Percentiles rank a stretch among this genome's conserved stretches.
Conservation (phyloP, 1,284 basidiomycete genomes). For the Ganoderma resinaceum region DNA sequence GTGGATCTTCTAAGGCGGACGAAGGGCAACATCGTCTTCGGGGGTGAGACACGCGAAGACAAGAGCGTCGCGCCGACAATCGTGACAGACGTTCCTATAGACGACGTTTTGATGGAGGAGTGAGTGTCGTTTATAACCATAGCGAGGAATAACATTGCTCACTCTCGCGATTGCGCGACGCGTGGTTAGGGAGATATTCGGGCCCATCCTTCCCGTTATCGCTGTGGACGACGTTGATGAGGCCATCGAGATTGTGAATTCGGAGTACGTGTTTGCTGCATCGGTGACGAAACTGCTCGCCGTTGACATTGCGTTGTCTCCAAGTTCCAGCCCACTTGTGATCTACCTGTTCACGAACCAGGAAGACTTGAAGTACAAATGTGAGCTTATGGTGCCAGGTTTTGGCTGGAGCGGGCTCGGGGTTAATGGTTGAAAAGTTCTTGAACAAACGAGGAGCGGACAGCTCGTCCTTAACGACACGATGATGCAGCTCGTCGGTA, state of each 20-base stretch:
- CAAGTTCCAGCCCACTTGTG: conserved; percentile 54
- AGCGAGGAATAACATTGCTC: neutral
- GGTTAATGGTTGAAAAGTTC: conserved; percentile 44
- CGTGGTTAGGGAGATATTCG: conserved; percentile 64
- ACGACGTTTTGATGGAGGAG: conserved; percentile 65
- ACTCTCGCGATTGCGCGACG: conserved; percentile 1
- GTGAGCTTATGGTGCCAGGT: conserved; percentile 42
- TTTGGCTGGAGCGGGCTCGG: conserved; percentile 17
- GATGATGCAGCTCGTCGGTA: conserved; percentile 53
- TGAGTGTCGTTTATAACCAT: conserved; percentile 30
- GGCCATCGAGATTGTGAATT: conserved; percentile 58
- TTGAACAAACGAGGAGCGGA: conserved; percentile 56
- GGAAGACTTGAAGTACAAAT: conserved; percentile 45
- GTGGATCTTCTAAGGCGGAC: conserved; percentile 55
- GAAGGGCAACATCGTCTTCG: conserved; percentile 62
- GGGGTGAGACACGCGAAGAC: conserved; percentile 53
- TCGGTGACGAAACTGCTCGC: neutral
- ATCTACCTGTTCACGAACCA: conserved; percentile 57
- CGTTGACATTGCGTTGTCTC: conserved; percentile 4
- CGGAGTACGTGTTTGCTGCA: conserved; percentile 41
- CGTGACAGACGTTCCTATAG: conserved; percentile 51
- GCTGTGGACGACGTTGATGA: conserved; percentile 61
- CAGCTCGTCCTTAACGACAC: conserved; percentile 61
- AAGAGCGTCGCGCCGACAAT: conserved; percentile 56
- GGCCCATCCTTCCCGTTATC: conserved; percentile 71